Evolutionary conservation across 1,139 yeast genomes (phyloP), one percentile per base, ranked within the genome.

Genomic region (Blastobotrys buckinghamii): DNA sequence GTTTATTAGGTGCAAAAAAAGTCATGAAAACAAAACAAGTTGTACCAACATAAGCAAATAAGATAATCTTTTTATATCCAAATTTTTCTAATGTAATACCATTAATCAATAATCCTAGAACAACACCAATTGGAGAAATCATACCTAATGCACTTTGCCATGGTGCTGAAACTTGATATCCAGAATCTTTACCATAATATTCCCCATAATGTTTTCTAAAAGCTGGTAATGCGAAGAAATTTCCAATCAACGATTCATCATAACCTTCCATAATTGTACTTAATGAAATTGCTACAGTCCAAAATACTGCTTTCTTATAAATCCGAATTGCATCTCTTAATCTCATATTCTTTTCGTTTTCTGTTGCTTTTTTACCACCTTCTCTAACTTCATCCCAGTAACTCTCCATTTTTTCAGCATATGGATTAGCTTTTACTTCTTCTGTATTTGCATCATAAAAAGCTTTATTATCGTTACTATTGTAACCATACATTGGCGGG

Each of bases 11-110:
- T 5, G 78, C 73, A 56, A 75, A 75, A 53, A 74, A 71, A 19
- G 65, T 66, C 39, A 74, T 63, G 52, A 74, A 75, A 32, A 74
- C 65, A 39, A 71, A 65, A 2, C 63, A 69, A 3, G 49, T 16
- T 13, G 54, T 41, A 17, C 46, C 16, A 1, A 46, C 41, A 29
- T 51, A 44, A 6, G 56, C 41, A 26, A 70, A 55, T 49, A 74
- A 68, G 42, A 76, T 64, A 39, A 77, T 71, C 65, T 69, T 65
- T 50, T 72, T 67, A 60, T 79, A 68, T 44, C 81, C 81, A 50
- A 72, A 53, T 48, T 69, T 66, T 55, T 77, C 81, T 49, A 72
- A 66, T 7, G 49, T 44, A 27, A 26, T 32, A 13, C 54, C 57
- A 24, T 46, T 53, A 15, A 49, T 36, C 12, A 58, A 42, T 2